These are phyloP conservation scores for Yarrowia keelungensis DNA, from an alignment of 805 yeast species.

Conservation along the genomic window DNA sequence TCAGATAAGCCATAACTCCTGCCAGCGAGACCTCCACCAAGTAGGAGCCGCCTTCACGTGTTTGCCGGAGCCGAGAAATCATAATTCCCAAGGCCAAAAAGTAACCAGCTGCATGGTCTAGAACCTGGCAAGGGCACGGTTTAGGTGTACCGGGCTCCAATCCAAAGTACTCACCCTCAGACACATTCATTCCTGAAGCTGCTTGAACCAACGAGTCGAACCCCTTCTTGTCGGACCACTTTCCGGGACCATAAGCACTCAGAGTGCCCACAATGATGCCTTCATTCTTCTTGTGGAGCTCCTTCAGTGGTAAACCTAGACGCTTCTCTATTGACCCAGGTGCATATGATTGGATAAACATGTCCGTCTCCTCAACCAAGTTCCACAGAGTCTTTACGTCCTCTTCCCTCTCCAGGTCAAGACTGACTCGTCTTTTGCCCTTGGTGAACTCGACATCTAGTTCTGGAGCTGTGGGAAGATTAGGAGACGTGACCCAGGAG, in stretches of 20 bases:
- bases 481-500: conserved; percentile 16
- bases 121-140: conserved; percentile 21
- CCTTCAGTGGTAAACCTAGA: not conserved
- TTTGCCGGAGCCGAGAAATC: conserved; percentile 11
- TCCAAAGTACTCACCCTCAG: conserved; percentile 12
- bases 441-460: conserved; percentile 24
- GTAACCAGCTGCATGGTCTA: conserved; percentile 28
- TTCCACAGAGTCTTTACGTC: not conserved
- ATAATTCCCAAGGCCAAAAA: conserved; percentile 14
- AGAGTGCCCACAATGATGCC: conserved; percentile 13
- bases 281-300: not conserved
- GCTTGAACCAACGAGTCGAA: conserved; percentile 22
- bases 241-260: conserved; percentile 12
- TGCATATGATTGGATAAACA: conserved; percentile 27
- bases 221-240: conserved; percentile 5
- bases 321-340: conserved; percentile 17
- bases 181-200: conserved; percentile 18
- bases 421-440: conserved; percentile 6
- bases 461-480: conserved; percentile 12
- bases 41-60: conserved; percentile 18
- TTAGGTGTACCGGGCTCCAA: not conserved
- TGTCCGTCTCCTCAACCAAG: not conserved
- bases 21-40: conserved; percentile 6
- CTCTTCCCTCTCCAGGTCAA: not conserved
- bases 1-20: conserved; percentile 7